Base-by-base conservation (phyloP, 306 rosid genomes). In the Ammopiptanthus mongolicus region DNA sequence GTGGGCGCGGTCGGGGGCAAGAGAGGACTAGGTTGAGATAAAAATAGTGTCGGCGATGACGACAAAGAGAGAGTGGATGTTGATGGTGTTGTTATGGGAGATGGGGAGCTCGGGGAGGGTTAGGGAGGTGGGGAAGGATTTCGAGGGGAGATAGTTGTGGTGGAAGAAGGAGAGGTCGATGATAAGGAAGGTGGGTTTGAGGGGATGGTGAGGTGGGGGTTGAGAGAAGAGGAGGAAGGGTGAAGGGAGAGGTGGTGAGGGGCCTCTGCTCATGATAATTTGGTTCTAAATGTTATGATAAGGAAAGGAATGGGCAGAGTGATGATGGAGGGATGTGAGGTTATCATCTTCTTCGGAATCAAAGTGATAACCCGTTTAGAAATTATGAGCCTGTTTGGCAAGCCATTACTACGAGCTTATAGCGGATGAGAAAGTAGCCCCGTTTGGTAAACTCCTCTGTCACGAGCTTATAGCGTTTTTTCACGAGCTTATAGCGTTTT, bases 121-220 rank as follows among this genome's bases (percentile, higher is more conserved):
- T 56, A 95, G 90, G 65, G 89, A 81, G 67, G 93, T 92, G 51
- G 82, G 36, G 14, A 89, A 86, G 74, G 84, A 71, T 76, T 77
- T 71, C 23, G 77, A 22, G 70, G 77, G 55, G n/a, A n/a, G n/a
- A n/a, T n/a, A n/a, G 31, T 68, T 39, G 63, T 64, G 66, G 80
- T 81, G 91, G 85, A 90, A 83, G 81, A 90, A 73, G 39, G 77
- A 73, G 79, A 95, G 53, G 15, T 96, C 86, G 17, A 95, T 1
- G 56, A 91, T 72, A 75, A 95, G 96, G 58, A 87, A 86, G n/a
- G 85, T 79, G 18, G 98, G 97, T 31, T 75, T 81, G 55, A 91
- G 87, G 36, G 93, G 86, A 59, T 22, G 29, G 25, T 71, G 75
- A 10, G 69, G 61, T 25, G 76, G 21, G 7, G 89, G 11, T 62